Percentiles rank a stretch among this genome's conserved stretches.
Conservation (phyloP, 805 yeast species). For the Cyberlindnera petersonii region DNA sequence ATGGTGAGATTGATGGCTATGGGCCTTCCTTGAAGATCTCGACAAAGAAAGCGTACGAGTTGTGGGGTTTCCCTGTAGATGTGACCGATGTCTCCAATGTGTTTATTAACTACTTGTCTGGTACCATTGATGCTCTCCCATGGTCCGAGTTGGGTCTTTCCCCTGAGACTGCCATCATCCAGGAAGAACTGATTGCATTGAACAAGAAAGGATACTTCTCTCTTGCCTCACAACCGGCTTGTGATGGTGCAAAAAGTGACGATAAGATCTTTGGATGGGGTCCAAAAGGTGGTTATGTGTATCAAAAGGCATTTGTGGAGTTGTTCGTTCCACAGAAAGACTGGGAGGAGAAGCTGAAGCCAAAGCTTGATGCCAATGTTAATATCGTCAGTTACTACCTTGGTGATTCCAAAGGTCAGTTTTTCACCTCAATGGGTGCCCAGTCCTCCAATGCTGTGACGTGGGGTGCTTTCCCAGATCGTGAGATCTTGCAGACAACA, state of each 20-base stretch:
- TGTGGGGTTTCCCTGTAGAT: conserved; percentile 78
- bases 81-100: conserved; percentile 57
- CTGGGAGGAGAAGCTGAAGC: conserved; percentile 58
- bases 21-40: conserved; percentile 86
- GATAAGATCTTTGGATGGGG: conserved; percentile 94
- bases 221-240: conserved; percentile 93
- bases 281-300: conserved; percentile 86
- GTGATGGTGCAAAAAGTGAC: conserved; percentile 69
- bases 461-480: conserved; percentile 95
- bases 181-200: conserved; percentile 79
- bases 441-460: conserved; percentile 78
- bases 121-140: conserved; percentile 75
- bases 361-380: conserved; percentile 39
- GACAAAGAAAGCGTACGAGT: conserved; percentile 56
- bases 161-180: conserved; percentile 89
- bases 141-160: conserved; percentile 87
- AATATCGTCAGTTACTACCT: conserved; percentile 68
- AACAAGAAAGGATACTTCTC: conserved; percentile 78
- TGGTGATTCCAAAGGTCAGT: conserved; percentile 57
- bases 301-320: conserved; percentile 93
- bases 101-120: conserved; percentile 69
- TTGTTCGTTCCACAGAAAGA: conserved; percentile 69
- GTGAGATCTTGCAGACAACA: conserved; percentile 88
- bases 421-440: conserved; percentile 56
- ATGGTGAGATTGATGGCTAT: conserved; percentile 96